Base-by-base conservation (phyloP, 1,139 yeast species). In the Meyerozyma sp. region DNA sequence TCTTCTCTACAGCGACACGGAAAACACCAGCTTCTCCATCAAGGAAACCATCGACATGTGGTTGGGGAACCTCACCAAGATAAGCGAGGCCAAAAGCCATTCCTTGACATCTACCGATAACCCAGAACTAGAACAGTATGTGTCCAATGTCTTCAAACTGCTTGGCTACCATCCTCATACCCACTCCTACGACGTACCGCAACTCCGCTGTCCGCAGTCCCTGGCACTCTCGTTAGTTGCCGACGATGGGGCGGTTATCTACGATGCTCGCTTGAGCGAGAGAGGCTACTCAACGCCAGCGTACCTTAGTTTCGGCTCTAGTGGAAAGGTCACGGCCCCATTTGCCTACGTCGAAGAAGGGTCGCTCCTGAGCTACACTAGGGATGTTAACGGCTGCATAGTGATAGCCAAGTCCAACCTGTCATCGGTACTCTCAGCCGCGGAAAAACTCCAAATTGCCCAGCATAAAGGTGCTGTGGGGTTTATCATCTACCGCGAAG, bases 321-420 rank as follows among this genome's bases (percentile, higher is more conserved):
- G 54, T 42, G 75, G 70, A 1, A 46, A 56, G 3, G 56, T 61
- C 1, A 47, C 46, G 1, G 66, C 60, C 0, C 56, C 52, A 4
- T 70, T 55, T 48, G 46, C 70, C 1, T 68, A 48, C 52, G 72
- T 53, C 10, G 67, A 68, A 42, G 52, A 56, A 25, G 77, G 75
- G 4, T 39, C 55, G 1, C 49, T 50, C 2, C 54, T 54, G 1
- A 77, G 73, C 43, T 70, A 61, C 44, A 49, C 49, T 8, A 51
- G 66, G 27, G 48, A 49, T 13, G 48, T 64, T 1, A 41, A 44
- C 5, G 60, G 56, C 11, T 66, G 63, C 44, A 61, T 70, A 26
- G 70, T 62, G 8, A 59, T 73, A 5, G 58, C 65, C n/a, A 58
- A 58, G 41, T 43, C 55, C 20, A 49, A 49, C 10, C 42, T 57